Conservation (phyloP, 192 early-diverging fungal species). For the Kappamyces sp. region DNA sequence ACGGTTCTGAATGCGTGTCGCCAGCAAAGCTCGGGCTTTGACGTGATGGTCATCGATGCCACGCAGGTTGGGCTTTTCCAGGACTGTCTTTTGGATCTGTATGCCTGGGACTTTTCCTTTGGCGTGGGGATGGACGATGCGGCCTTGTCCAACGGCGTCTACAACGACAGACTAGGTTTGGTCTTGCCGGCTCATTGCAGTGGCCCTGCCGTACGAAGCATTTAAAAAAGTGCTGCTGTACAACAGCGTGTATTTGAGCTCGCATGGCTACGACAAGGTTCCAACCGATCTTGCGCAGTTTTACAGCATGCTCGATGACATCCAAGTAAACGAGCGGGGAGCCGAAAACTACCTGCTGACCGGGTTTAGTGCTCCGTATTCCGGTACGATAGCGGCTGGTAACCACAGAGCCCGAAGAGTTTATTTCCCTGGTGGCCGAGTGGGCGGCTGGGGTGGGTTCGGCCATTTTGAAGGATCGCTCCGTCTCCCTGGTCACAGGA, state of each 20-base stretch:
- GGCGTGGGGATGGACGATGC: constrained; percentile 3
- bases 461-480: not conserved
- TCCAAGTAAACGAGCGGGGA: constrained; percentile 6
- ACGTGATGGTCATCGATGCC: constrained; percentile 6
- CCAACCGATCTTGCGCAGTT: not conserved
- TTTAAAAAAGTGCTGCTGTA: not conserved
- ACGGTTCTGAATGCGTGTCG: not conserved
- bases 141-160: not conserved
- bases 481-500: constrained; percentile 5
- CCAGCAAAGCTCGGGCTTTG: not conserved
- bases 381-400: not conserved
- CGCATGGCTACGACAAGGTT: constrained; percentile 6
- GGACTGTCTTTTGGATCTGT: constrained; percentile 11
- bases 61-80: not conserved
- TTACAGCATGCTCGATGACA: constrained; percentile 4
- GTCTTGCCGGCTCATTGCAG: not conserved
- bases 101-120: constrained; percentile 12
- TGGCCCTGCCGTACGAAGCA: not conserved
- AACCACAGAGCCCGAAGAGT: not conserved
- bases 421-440: constrained; percentile 1
- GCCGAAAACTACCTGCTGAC: constrained; percentile 12
- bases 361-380: not conserved
- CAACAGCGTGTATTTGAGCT: constrained; percentile 3
- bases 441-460: not conserved
- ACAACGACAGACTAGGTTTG: not conserved